Conservation (phyloP, 331 rosid genomes). For the Rosa hybrid region DNA sequence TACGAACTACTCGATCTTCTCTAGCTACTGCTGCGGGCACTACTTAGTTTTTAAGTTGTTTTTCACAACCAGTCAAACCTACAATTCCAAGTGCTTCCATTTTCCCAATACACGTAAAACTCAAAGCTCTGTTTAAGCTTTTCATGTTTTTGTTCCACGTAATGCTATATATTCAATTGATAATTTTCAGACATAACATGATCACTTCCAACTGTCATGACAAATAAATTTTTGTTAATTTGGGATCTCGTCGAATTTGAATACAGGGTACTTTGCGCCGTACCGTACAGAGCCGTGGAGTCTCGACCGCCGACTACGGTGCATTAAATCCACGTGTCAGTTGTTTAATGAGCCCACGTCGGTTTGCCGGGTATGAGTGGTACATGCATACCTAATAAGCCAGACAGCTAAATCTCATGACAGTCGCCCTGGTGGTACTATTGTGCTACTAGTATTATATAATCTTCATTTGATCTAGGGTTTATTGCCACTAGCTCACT, state of each 20-base stretch:
- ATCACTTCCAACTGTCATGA: constrained; percentile 36
- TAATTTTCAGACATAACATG: constrained; percentile 15
- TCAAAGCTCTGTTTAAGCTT: neutral
- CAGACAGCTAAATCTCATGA: constrained; percentile 35
- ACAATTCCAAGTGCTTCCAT: neutral
- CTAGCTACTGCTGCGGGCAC: neutral
- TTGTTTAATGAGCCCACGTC: constrained; percentile 11
- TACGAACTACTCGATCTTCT: neutral
- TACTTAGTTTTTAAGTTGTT: neutral
- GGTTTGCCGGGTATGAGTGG: constrained; percentile 22
- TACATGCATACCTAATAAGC: constrained; percentile 15
- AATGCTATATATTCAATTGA: neutral
- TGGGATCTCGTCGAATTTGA: constrained; percentile 27
- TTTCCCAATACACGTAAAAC: neutral
- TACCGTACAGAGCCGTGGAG: constrained; percentile 21
- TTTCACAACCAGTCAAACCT: constrained; percentile 2
- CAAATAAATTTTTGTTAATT: neutral
- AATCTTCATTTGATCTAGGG: neutral
- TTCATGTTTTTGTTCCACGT: neutral
- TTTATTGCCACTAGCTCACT: neutral
- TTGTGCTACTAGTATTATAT: neutral
- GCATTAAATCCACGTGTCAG: constrained; percentile 22
- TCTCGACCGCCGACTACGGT: constrained; percentile 11
- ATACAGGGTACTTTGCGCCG: constrained; percentile 23
- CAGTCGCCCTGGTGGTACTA: constrained; percentile 14